Percentiles rank a stretch among this genome's conserved stretches.
Conservation (phyloP, 2,329 filamentous ascomycete genomes). For the Monosporascus sp. region DNA sequence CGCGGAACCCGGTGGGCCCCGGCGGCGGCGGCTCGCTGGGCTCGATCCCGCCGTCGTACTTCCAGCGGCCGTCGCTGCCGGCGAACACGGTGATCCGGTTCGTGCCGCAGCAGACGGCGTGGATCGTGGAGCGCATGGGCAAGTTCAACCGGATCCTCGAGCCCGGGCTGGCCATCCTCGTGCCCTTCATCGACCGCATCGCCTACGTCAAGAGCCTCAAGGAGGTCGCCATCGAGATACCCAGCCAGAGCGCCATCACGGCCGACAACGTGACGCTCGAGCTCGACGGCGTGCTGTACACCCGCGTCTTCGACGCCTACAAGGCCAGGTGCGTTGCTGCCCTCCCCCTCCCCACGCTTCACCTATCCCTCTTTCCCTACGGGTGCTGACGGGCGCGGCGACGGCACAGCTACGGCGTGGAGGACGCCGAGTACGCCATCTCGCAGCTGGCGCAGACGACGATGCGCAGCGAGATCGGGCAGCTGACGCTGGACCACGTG, state of each 20-base stretch:
- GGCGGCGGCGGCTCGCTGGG: conserved; percentile 27
- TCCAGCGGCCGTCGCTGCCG: conserved; percentile 68
- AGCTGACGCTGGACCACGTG: conserved; percentile 93
- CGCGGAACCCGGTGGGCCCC: conserved; percentile 10
- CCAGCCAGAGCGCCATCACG: conserved; percentile 94
- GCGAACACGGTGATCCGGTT: conserved; percentile 95
- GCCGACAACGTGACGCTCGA: conserved; percentile 97
- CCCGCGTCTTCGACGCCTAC: conserved; percentile 93
- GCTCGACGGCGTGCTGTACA: conserved; percentile 92
- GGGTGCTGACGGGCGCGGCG: conserved; percentile 1
- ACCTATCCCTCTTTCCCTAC: neutral
- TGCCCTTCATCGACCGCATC: conserved; percentile 91
- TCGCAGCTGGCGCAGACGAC: conserved; percentile 96
- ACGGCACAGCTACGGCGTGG: conserved; percentile 76
- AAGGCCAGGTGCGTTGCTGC: conserved; percentile 72
- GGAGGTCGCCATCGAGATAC: conserved; percentile 93
- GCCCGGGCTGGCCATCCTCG: conserved; percentile 81
- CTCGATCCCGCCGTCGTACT: conserved; percentile 65
- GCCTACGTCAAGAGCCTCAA: conserved; percentile 98
- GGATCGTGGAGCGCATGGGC: conserved; percentile 99
- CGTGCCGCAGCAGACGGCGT: conserved; percentile 98
- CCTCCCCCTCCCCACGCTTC: neutral
- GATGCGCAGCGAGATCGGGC: conserved; percentile 97
- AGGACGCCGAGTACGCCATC: conserved; percentile 98
- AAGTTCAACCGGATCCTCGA: conserved; percentile 92